Evolutionary conservation across 345 rosid species (phyloP).

Genomic region (Boechera divaricarpa): DNA sequence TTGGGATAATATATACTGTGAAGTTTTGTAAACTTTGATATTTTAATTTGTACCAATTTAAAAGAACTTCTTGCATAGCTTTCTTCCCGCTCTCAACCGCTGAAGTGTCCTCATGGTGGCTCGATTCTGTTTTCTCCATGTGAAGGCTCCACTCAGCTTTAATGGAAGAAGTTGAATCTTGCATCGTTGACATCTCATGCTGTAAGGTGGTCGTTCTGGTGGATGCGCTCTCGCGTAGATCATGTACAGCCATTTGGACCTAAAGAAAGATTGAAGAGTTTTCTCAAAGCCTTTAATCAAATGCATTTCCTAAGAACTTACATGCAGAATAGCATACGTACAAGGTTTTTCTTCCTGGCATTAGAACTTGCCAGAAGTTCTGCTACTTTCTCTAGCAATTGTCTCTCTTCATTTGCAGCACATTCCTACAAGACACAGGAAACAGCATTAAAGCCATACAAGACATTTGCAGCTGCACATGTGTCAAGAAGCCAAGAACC

Average conservation of each 20-base stretch:
- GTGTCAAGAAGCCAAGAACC: conserved; percentile 29
- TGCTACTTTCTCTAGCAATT: conserved; percentile 88
- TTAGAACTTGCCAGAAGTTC: conserved; percentile 84
- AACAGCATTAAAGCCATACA: conserved; percentile 1
- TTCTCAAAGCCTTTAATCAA: conserved; percentile 17
- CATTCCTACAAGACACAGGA: conserved; percentile 62
- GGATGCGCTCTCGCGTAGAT: conserved; percentile 78
- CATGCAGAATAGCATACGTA: conserved; percentile 34
- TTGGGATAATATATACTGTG: conserved; percentile 1
- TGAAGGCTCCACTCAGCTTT: conserved; percentile 80
- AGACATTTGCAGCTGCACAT: conserved; percentile 6
- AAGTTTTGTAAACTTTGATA: conserved; percentile 12
- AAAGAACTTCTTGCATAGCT: conserved; percentile 77
- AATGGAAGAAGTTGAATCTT: conserved; percentile 74
- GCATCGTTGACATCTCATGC: conserved; percentile 93
- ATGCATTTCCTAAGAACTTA: conserved; percentile 1
- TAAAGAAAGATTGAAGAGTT: conserved; percentile 31
- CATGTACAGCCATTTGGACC: conserved; percentile 93
- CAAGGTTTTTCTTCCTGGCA: conserved; percentile 89
- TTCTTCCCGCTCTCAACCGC: conserved; percentile 81
- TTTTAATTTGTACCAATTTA: conserved; percentile 63
- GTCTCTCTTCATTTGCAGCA: conserved; percentile 85
- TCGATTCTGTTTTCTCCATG: conserved; percentile 82
- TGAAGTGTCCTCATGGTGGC: conserved; percentile 68
- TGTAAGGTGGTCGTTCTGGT: conserved; percentile 75